These are phyloP conservation scores for Ophiosphaerella korrae DNA, from an alignment of 2,329 filamentous ascomycete genomes.

Conservation along the genomic window DNA sequence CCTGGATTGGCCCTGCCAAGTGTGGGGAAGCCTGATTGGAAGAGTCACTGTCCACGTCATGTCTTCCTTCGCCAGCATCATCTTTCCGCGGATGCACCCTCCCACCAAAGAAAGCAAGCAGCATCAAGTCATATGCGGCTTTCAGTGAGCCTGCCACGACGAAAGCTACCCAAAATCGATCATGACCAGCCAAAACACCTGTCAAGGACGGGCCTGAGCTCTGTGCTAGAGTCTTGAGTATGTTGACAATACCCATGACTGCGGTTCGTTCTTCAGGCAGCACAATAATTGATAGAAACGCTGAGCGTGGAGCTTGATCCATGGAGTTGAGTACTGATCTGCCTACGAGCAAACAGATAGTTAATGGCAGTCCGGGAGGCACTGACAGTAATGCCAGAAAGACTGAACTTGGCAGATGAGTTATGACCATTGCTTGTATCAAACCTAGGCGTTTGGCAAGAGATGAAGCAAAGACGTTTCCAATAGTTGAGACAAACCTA, in stretches of 20 bases:
- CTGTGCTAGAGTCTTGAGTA: constrained; percentile 44
- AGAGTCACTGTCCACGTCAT: not conserved
- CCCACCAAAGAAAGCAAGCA: constrained; percentile 44
- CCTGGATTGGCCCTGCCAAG: not conserved
- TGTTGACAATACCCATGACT: constrained; percentile 49
- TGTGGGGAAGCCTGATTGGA: not conserved
- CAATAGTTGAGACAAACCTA: constrained; percentile 39
- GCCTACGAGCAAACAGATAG: constrained; percentile 38
- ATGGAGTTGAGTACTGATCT: constrained; percentile 43
- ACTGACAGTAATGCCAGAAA: constrained; percentile 41
- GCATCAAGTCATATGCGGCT: constrained; percentile 41
- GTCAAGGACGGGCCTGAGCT: constrained; percentile 43
- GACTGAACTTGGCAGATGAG: constrained; percentile 44
- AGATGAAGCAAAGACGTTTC: constrained; percentile 39
- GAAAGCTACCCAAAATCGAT: constrained; percentile 48
- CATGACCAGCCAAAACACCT: constrained; percentile 40
- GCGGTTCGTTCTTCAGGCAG: constrained; percentile 44
- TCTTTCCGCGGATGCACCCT: constrained; percentile 21
- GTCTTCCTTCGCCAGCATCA: not conserved
- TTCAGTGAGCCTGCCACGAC: constrained; percentile 45
- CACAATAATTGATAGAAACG: constrained; percentile 43
- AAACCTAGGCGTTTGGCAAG: constrained; percentile 68
- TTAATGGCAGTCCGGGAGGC: constrained; percentile 28
- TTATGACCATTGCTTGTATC: constrained; percentile 52
- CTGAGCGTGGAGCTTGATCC: constrained; percentile 46